These are phyloP conservation scores for Tarenaya hassleriana DNA, from an alignment of 345 rosid genomes.

Conservation along the genomic window DNA sequence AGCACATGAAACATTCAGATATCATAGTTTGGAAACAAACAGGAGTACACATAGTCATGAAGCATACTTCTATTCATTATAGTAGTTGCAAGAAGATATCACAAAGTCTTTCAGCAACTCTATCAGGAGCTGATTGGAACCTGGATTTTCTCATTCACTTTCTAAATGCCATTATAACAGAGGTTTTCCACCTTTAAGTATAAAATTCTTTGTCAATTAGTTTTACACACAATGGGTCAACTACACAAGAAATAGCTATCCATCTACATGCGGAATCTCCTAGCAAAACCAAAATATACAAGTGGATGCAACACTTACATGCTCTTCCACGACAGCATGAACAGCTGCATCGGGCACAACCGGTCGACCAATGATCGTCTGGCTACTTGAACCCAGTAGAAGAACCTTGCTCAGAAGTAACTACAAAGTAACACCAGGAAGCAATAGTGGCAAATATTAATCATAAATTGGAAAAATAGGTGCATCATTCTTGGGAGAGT, in stretches of 20 bases:
- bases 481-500: not conserved
- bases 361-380: slow-evolving; percentile 83
- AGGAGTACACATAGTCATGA: too few relatives aligned
- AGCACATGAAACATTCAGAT: too few relatives aligned
- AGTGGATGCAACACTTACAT: slow-evolving; percentile 48
- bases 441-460: not conserved
- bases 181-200: not conserved
- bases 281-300: not conserved
- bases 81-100: not conserved
- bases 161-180: not conserved
- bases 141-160: not conserved
- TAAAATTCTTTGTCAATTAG: too few relatives aligned
- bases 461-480: not conserved
- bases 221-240: not conserved
- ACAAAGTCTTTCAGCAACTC: slow-evolving; percentile 3
- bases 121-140: not conserved
- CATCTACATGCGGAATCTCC: not conserved
- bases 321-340: slow-evolving; percentile 96
- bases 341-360: slow-evolving; percentile 74
- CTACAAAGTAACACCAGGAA: slow-evolving; percentile 35
- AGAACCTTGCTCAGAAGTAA: slow-evolving; percentile 80
- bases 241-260: not conserved
- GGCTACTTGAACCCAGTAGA: slow-evolving; percentile 63
- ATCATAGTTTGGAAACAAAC: too few relatives aligned
- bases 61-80: too few relatives aligned